Evolutionary conservation across 805 yeast species (phyloP).

Genomic region (Pichia insulana): DNA sequence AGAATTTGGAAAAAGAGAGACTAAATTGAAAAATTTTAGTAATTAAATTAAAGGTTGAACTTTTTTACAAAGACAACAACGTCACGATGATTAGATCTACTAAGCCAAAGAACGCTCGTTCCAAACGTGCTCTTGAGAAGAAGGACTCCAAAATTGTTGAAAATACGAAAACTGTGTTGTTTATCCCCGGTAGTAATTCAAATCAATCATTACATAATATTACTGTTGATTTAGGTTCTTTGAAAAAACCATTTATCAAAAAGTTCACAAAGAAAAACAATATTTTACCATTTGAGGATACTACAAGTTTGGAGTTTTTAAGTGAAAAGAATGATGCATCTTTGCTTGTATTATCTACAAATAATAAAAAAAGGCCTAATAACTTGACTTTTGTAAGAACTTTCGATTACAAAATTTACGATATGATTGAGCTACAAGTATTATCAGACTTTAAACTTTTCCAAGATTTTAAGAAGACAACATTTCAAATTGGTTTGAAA

Average conservation of each 20-base stretch:
- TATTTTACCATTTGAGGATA: constrained; percentile 87
- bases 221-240: constrained; percentile 77
- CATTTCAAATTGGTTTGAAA: constrained; percentile 82
- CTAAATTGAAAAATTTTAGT: background rate
- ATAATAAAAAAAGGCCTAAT: constrained; percentile 88
- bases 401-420: constrained; percentile 82
- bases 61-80: background rate
- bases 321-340: constrained; percentile 92
- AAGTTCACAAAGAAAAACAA: constrained; percentile 85
- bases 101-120: constrained; percentile 90
- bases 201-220: constrained; percentile 78
- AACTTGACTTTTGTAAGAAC: constrained; percentile 83
- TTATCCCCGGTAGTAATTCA: constrained; percentile 81
- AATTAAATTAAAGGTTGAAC: background rate
- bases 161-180: constrained; percentile 81
- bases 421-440: constrained; percentile 84
- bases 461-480: constrained; percentile 67
- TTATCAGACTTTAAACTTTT: constrained; percentile 63
- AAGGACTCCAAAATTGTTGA: constrained; percentile 84
- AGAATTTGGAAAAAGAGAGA: no score
- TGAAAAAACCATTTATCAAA: constrained; percentile 85
- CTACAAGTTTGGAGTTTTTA: constrained; percentile 76
- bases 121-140: constrained; percentile 88
- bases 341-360: constrained; percentile 65
- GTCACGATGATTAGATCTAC: constrained; percentile 36